phyloP scores from a whole-genome alignment of 192 early-diverging fungal species.

The Coemansia sp. region DNA sequence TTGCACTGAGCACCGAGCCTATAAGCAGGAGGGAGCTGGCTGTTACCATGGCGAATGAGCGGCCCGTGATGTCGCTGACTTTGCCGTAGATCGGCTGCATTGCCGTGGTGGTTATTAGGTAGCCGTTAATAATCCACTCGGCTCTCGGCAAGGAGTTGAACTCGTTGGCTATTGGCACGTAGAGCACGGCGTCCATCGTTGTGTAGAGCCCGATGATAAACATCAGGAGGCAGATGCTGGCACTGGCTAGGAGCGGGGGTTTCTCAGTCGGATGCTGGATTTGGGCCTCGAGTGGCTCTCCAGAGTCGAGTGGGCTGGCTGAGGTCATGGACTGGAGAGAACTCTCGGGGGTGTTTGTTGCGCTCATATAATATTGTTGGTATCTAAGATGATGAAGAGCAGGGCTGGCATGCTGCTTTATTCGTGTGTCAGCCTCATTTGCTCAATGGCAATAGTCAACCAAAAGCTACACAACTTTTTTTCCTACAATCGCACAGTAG shows the following conservation, averaged over 20 bases:
- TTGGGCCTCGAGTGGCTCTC: background rate
- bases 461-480: no score
- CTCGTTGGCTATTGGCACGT: conserved; percentile 69
- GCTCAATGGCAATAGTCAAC: no score
- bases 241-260: background rate
- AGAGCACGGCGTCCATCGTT: conserved; percentile 24
- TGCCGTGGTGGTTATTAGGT: conserved; percentile 67
- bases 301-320: background rate
- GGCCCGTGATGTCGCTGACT: conserved; percentile 70
- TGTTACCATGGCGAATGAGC: conserved; percentile 30
- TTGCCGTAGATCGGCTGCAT: conserved; percentile 82
- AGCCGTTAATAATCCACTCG: conserved; percentile 80
- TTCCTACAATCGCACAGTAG: no score
- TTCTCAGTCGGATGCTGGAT: background rate
- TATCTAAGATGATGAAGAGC: background rate
- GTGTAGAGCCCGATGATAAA: conserved; percentile 20
- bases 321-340: background rate
- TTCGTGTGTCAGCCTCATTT: background rate
- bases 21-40: conserved; percentile 43
- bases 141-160: conserved; percentile 64
- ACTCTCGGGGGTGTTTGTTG: background rate
- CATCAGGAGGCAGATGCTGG: conserved; percentile 8
- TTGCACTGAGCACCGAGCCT: conserved; percentile 49
- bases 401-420: background rate
- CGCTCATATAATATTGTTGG: background rate